Evolutionary conservation across 2,329 filamentous ascomycete species (phyloP).

Genomic region (Stemphylium vesicarium): DNA sequence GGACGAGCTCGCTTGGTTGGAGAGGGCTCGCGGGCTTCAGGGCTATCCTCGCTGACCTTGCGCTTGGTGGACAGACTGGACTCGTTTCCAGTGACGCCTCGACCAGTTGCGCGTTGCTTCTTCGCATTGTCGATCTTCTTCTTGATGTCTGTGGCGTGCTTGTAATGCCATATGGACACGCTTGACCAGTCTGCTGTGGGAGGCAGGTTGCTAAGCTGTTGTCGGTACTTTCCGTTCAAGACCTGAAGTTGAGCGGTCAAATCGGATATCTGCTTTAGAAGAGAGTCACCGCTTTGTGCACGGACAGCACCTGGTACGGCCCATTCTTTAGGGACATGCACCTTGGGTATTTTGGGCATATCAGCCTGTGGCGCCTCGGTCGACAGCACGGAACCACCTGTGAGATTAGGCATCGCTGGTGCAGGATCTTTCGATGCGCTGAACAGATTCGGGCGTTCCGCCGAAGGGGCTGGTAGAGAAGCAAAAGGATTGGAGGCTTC

Average conservation of each 20-base stretch:
- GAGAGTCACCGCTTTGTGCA: constrained; percentile 16
- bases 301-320: constrained; percentile 13
- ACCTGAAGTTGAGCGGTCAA: constrained; percentile 30
- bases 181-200: constrained; percentile 38
- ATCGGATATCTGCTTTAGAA: constrained; percentile 24
- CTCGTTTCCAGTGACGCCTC: constrained; percentile 42
- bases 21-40: constrained; percentile 22
- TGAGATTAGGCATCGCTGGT: constrained; percentile 19
- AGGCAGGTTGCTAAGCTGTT: constrained; percentile 32
- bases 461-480: constrained; percentile 19
- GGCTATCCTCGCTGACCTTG: constrained; percentile 28
- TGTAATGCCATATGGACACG: constrained; percentile 40
- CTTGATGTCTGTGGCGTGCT: constrained; percentile 34
- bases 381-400: constrained; percentile 3
- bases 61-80: constrained; percentile 44
- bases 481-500: constrained; percentile 26
- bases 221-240: constrained; percentile 38
- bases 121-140: constrained; percentile 37
- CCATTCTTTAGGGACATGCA: constrained; percentile 36
- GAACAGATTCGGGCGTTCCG: constrained; percentile 23
- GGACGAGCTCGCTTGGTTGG: constrained; percentile 37
- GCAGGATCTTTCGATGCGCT: constrained; percentile 19
- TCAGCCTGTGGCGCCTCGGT: constrained; percentile 13
- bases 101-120: constrained; percentile 37
- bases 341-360: constrained; percentile 33